Conservation (phyloP, 768 basidiomycete genomes). For the Cubamyces lactineus region DNA sequence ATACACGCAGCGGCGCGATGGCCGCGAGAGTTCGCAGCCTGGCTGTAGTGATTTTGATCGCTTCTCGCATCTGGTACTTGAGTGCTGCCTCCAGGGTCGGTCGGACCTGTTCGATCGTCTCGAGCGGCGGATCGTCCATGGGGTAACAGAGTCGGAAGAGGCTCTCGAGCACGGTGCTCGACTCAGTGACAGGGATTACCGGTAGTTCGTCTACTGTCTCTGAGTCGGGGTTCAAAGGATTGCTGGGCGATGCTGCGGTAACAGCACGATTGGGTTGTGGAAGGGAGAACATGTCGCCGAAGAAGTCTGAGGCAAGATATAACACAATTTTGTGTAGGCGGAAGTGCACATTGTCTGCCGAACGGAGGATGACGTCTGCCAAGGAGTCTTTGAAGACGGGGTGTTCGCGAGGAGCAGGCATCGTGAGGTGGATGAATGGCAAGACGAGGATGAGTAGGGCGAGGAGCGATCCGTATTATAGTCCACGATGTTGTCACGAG, state of each 20-base stretch:
- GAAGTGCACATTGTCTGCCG: too few species aligned
- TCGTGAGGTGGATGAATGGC: background rate
- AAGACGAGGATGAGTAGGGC: too few species aligned
- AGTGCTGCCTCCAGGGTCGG: constrained; percentile 30
- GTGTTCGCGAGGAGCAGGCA: background rate
- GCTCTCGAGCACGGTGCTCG: background rate
- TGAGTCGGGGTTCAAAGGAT: too few species aligned
- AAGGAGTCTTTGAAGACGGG: background rate
- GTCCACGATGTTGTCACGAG: too few species aligned
- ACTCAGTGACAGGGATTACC: background rate
- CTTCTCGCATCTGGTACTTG: constrained; percentile 33
- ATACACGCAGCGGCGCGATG: constrained; percentile 34
- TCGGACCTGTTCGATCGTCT: background rate
- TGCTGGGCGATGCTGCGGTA: too few species aligned
- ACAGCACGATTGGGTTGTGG: too few species aligned
- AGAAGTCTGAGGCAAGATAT: too few species aligned
- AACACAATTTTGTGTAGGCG: too few species aligned
- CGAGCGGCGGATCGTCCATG: constrained; percentile 30
- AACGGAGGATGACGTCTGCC: background rate
- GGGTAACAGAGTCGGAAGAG: constrained; percentile 39
- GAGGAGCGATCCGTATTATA: too few species aligned
- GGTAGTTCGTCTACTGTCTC: background rate
- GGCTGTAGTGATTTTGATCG: constrained; percentile 5
- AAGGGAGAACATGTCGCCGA: too few species aligned
- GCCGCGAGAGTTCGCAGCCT: constrained; percentile 29